phyloP scores from a whole-genome alignment of 2,329 filamentous ascomycete species.

The Claviceps spartinae region DNA sequence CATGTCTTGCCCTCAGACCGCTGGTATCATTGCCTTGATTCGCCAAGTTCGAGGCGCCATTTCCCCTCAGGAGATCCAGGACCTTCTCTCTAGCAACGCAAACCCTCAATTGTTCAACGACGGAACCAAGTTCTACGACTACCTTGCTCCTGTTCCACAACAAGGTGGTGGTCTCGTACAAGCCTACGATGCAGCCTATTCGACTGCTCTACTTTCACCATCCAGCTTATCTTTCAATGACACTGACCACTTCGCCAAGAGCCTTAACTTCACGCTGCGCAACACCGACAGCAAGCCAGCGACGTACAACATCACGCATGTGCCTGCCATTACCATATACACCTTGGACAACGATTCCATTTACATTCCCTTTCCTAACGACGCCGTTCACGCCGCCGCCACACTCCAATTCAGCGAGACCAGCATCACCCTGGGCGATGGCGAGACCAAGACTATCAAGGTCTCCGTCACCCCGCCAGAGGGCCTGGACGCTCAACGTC shows the following conservation, averaged over 20 bases:
- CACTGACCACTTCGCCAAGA: conserved; percentile 38
- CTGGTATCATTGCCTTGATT: conserved; percentile 41
- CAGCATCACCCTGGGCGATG: conserved; percentile 2
- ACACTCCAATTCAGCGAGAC: conserved; percentile 10
- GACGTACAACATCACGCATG: conserved; percentile 38
- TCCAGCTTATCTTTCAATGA: conserved; percentile 53
- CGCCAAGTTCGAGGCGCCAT: conserved; percentile 36
- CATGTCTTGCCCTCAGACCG: conserved; percentile 45
- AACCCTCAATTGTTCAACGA: conserved; percentile 36
- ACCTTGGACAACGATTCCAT: conserved; percentile 24
- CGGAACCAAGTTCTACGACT: conserved; percentile 19
- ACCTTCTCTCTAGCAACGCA: conserved; percentile 34
- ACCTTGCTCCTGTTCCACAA: conserved; percentile 42
- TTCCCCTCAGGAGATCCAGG: conserved; percentile 35
- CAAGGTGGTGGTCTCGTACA: conserved; percentile 48
- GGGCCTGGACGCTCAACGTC: conserved; percentile 4
- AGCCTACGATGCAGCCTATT: conserved; percentile 43
- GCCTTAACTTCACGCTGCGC: conserved; percentile 38
- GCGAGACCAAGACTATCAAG: conserved; percentile 3
- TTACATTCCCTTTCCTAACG: conserved; percentile 32
- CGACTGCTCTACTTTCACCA: conserved; percentile 37
- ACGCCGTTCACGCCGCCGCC: conserved; percentile 27
- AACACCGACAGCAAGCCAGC: conserved; percentile 37
- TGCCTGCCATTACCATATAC: conserved; percentile 39
- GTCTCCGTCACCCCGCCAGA: conserved; percentile 4